Percentiles rank a stretch among this genome's conserved stretches.
Conservation (phyloP, 768 basidiomycete genomes). For the Jaapia argillacea region DNA sequence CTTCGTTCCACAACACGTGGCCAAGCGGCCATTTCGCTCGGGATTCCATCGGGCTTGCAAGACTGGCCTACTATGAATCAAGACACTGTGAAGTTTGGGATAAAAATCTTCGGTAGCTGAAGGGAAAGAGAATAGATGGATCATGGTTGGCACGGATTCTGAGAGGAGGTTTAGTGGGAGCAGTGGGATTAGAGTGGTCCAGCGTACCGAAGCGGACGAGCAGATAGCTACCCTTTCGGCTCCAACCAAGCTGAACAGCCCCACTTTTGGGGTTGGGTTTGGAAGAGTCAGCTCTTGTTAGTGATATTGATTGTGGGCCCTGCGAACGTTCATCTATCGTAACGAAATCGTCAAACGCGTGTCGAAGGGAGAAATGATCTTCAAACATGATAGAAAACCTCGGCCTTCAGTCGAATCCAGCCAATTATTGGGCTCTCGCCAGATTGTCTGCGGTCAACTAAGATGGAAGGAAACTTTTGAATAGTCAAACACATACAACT, state of each 20-base stretch:
- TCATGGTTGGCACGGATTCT: conserved; percentile 55
- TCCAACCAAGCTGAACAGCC: conserved; percentile 70
- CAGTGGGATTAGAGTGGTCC: conserved; percentile 2
- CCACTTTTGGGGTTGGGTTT: conserved; percentile 62
- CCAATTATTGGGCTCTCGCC: conserved; percentile 86
- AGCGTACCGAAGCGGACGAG: conserved; percentile 62
- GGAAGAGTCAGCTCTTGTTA: conserved; percentile 43
- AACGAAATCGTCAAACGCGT: neutral
- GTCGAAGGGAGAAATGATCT: neutral
- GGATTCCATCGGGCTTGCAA: conserved; percentile 76
- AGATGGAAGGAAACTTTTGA: neutral
- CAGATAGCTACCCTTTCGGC: conserved; percentile 62
- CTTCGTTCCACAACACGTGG: conserved; percentile 54
- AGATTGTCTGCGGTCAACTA: conserved; percentile 45
- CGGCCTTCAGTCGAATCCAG: conserved; percentile 72
- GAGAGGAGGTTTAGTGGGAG: conserved; percentile 9
- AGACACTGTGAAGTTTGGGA: conserved; percentile 54
- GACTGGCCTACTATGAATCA: conserved; percentile 57
- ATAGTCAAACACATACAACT: conserved; percentile 33
- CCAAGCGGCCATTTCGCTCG: conserved; percentile 61
- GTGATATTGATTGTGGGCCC: conserved; percentile 41
- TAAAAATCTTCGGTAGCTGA: conserved; percentile 25
- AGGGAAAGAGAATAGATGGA: conserved; percentile 71
- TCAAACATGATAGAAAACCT: conserved; percentile 80
- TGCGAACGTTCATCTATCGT: conserved; percentile 61